Percentiles rank a stretch among this genome's conserved stretches.
phyloP scores from a whole-genome alignment of 345 rosid genomes.

The Acer campestre region DNA sequence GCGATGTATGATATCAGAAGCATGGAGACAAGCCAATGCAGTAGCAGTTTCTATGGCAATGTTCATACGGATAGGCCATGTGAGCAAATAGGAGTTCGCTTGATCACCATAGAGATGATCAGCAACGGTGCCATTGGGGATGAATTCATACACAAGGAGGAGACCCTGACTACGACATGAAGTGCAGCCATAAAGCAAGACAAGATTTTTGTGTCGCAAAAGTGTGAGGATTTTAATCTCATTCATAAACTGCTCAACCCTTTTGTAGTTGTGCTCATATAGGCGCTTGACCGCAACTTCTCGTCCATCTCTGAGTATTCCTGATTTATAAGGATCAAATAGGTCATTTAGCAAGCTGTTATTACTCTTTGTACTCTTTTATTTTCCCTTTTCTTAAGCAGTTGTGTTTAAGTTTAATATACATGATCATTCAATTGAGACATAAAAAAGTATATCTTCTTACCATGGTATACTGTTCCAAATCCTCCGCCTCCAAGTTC shows the following conservation, averaged over 20 bases:
- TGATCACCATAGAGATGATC: conserved; percentile 58
- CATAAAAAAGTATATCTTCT: conserved; percentile 21
- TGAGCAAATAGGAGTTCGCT: conserved; percentile 27
- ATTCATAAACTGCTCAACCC: conserved; percentile 53
- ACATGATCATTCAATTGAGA: neutral
- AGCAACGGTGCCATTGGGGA: conserved; percentile 62
- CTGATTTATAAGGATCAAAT: conserved; percentile 30
- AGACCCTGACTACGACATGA: conserved; percentile 52
- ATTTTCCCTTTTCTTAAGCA: conserved; percentile 10
- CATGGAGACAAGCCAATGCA: conserved; percentile 65
- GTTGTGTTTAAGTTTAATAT: neutral
- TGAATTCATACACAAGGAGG: conserved; percentile 63
- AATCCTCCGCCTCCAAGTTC: conserved; percentile 76
- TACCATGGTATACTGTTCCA: conserved; percentile 72
- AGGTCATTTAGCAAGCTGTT: neutral
- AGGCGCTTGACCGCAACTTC: conserved; percentile 75
- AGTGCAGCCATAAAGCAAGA: conserved; percentile 66
- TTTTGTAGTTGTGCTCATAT: conserved; percentile 47
- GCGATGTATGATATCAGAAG: conserved; percentile 53
- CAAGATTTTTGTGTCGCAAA: conserved; percentile 62
- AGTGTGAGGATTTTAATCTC: conserved; percentile 61
- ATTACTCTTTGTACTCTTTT: no score
- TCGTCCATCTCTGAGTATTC: conserved; percentile 59
- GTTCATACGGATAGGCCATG: conserved; percentile 59
- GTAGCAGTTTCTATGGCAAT: conserved; percentile 64